Conservation (phyloP, 768 basidiomycete species). For the Russula vinacea region DNA sequence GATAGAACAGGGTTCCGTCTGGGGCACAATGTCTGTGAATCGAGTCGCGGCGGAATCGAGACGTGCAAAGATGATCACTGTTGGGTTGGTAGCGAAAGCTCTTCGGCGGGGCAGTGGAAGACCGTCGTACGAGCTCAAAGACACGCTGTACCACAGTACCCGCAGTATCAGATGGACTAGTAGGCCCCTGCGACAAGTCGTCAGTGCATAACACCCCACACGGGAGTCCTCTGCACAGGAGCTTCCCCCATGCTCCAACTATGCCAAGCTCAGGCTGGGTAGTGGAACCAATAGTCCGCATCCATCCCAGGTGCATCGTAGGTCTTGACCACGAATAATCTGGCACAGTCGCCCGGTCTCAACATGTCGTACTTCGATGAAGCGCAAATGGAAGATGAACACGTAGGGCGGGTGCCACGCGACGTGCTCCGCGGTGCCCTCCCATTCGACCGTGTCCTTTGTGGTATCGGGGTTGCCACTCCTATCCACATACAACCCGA, state of each 20-base stretch:
- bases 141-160: conserved; percentile 72
- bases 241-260: conserved; percentile 44
- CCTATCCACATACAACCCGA: conserved; percentile 87
- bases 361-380: conserved; percentile 86
- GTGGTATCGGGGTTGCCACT: conserved; percentile 78
- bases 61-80: conserved; percentile 32
- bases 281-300: conserved; percentile 42
- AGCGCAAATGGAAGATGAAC: conserved; percentile 80
- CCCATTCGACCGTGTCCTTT: conserved; percentile 83
- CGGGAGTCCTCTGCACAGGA: conserved; percentile 72
- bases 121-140: conserved; percentile 74
- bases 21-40: too few relatives aligned
- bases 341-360: conserved; percentile 75
- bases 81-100: conserved; percentile 40
- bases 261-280: conserved; percentile 43
- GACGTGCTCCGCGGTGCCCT: conserved; percentile 83
- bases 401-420: conserved; percentile 88
- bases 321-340: conserved; percentile 75
- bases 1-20: too few relatives aligned
- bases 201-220: conserved; percentile 81
- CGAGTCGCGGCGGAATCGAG: too few relatives aligned
- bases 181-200: conserved; percentile 35
- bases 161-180: conserved; percentile 31
- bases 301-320: conserved; percentile 87
- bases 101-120: conserved; percentile 42